Evolutionary conservation across 2,329 filamentous ascomycete species (phyloP).

Genomic region (Rhexocercosporidium sp.): DNA sequence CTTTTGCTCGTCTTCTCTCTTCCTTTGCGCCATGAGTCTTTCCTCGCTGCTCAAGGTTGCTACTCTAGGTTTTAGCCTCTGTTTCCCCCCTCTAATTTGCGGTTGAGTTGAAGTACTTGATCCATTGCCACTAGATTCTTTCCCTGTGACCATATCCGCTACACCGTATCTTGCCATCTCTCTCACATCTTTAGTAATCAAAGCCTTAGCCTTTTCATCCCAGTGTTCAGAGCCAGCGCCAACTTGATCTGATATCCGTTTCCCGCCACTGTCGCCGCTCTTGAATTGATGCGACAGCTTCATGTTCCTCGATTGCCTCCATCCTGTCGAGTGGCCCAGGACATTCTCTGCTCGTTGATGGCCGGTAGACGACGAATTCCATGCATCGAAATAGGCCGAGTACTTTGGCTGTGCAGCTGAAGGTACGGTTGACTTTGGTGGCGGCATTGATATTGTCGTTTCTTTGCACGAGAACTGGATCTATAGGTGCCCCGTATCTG

Average conservation of each 20-base stretch:
- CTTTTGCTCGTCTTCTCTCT: conserved; percentile 58
- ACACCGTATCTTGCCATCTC: conserved; percentile 48
- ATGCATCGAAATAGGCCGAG: conserved; percentile 63
- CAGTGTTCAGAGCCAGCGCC: conserved; percentile 66
- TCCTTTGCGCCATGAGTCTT: conserved; percentile 43
- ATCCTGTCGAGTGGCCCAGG: conserved; percentile 66
- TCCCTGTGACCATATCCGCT: conserved; percentile 57
- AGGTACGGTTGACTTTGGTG: conserved; percentile 32
- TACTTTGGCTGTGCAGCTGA: conserved; percentile 45
- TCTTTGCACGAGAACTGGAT: not conserved
- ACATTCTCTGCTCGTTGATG: conserved; percentile 78
- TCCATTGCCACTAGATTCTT: conserved; percentile 38
- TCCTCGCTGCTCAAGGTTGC: conserved; percentile 43
- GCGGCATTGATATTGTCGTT: conserved; percentile 28
- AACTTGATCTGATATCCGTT: conserved; percentile 66
- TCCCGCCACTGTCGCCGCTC: conserved; percentile 60
- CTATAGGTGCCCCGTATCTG: not conserved
- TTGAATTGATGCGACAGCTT: conserved; percentile 76
- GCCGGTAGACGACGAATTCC: conserved; percentile 76
- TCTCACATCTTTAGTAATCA: conserved; percentile 50
- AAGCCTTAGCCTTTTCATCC: conserved; percentile 50
- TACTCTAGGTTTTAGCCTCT: conserved; percentile 8
- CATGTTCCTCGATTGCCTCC: conserved; percentile 71
- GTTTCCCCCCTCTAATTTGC: not conserved
- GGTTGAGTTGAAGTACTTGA: conserved; percentile 26